Percentiles rank a stretch among this genome's conserved stretches.
Evolutionary conservation across 352 stramenopile species (phyloP).

Genomic region (Phytophthora hybrid): DNA sequence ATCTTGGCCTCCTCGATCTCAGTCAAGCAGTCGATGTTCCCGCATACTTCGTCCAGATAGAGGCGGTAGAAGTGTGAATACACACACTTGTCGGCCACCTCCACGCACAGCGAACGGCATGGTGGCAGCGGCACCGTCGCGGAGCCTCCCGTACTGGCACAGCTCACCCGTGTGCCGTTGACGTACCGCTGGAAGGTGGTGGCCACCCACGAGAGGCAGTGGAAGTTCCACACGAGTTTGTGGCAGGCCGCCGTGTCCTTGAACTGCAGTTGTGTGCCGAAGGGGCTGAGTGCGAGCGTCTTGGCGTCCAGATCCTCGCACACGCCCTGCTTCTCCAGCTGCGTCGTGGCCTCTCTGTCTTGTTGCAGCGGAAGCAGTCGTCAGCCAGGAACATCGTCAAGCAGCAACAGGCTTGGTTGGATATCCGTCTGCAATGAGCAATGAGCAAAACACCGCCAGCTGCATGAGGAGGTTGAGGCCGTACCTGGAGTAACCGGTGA

Average conservation of each 20-base stretch:
- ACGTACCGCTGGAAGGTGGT: constrained; percentile 55
- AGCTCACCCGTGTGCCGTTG: constrained; percentile 45
- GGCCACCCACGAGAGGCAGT: constrained; percentile 76
- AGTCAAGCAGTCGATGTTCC: constrained; percentile 65
- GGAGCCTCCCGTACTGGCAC: constrained; percentile 31
- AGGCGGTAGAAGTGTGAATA: constrained; percentile 75
- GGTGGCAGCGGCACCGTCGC: constrained; percentile 51
- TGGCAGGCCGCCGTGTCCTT: constrained; percentile 68
- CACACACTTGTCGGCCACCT: constrained; percentile 81
- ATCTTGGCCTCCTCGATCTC: constrained; percentile 52
- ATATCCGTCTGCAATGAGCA: no score
- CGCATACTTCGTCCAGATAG: constrained; percentile 74
- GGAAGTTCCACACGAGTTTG: constrained; percentile 78
- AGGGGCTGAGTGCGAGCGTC: constrained; percentile 58
- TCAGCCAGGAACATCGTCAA: not conserved
- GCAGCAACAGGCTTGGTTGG: not conserved
- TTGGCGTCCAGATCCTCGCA: constrained; percentile 79
- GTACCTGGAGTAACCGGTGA: constrained; percentile 72
- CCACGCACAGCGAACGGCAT: constrained; percentile 76
- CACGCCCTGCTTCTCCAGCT: constrained; percentile 77
- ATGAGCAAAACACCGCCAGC: not conserved
- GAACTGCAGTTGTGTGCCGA: constrained; percentile 71
- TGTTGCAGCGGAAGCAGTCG: not conserved
- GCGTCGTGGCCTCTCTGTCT: constrained; percentile 54
- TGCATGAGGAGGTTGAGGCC: not conserved